phyloP scores from a whole-genome alignment of 1,139 yeast genomes.

The Lodderomyces margitis region DNA sequence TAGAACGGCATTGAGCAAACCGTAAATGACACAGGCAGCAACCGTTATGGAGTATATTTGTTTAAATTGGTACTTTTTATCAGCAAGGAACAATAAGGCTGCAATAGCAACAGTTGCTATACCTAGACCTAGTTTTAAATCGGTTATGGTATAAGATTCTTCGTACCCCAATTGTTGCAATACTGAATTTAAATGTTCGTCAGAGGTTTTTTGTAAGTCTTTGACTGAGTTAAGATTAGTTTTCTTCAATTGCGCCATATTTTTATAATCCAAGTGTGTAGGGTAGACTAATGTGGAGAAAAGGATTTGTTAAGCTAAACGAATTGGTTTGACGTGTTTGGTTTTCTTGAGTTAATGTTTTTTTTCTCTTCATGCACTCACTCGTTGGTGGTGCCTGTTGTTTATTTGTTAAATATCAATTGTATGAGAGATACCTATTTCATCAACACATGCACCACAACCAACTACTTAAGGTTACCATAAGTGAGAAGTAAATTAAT shows the following conservation, averaged over 20 bases:
- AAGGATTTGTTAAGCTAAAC: no score
- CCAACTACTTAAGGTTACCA: no score
- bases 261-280: no score
- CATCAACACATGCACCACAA: no score
- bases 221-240: conserved; percentile 35
- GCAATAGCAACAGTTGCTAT: conserved; percentile 65
- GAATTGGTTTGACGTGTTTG: no score
- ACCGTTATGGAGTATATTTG: conserved; percentile 34
- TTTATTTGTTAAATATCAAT: no score
- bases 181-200: conserved; percentile 46
- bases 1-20: conserved; percentile 46
- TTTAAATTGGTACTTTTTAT: conserved; percentile 54
- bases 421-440: no score
- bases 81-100: conserved; percentile 62
- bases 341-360: no score
- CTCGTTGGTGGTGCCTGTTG: no score
- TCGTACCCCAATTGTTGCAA: conserved; percentile 58
- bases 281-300: no score
- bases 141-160: conserved; percentile 57
- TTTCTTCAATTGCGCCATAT: conserved; percentile 26
- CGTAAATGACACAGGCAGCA: conserved; percentile 51
- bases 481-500: no score
- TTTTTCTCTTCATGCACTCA: no score
- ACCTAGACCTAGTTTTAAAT: conserved; percentile 68
- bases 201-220: conserved; percentile 49